Evolutionary conservation across 768 basidiomycete genomes (phyloP).

Genomic region (Russula foetens): DNA sequence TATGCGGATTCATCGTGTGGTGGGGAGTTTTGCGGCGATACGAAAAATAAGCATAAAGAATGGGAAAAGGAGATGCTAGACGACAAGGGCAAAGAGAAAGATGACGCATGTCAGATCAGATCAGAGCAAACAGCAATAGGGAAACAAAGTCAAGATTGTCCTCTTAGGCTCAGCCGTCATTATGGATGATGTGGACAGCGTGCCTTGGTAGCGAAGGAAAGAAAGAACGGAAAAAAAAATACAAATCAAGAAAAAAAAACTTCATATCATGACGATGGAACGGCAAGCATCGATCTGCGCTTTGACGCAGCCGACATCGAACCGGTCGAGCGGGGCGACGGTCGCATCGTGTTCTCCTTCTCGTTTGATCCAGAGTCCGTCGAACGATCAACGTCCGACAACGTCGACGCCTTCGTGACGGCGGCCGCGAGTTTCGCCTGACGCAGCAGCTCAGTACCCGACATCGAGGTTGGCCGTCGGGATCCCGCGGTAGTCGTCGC

Average conservation of each 20-base stretch:
- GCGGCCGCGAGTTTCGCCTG: conserved; percentile 7
- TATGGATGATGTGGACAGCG: background rate
- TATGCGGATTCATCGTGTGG: background rate
- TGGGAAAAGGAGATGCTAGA: background rate
- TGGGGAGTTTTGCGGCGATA: too few relatives aligned
- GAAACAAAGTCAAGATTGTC: background rate
- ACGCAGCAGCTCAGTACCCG: conserved; percentile 14
- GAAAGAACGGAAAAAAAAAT: background rate
- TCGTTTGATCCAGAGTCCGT: conserved; percentile 10
- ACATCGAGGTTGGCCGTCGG: conserved; percentile 15
- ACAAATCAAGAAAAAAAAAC: background rate
- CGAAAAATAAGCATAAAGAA: background rate
- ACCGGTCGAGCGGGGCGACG: background rate
- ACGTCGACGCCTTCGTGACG: background rate
- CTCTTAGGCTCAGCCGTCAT: background rate
- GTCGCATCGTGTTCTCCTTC: conserved; percentile 14
- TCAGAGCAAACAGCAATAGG: background rate
- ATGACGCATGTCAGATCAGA: background rate
- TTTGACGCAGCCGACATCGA: conserved; percentile 10
- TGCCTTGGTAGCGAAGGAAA: background rate
- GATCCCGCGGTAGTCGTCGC: background rate
- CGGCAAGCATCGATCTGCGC: conserved; percentile 12
- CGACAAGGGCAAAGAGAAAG: background rate
- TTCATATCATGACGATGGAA: conserved; percentile 4
- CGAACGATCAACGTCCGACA: conserved; percentile 7